phyloP scores from a whole-genome alignment of 306 rosid genomes.

The Fagus sylvatica region DNA sequence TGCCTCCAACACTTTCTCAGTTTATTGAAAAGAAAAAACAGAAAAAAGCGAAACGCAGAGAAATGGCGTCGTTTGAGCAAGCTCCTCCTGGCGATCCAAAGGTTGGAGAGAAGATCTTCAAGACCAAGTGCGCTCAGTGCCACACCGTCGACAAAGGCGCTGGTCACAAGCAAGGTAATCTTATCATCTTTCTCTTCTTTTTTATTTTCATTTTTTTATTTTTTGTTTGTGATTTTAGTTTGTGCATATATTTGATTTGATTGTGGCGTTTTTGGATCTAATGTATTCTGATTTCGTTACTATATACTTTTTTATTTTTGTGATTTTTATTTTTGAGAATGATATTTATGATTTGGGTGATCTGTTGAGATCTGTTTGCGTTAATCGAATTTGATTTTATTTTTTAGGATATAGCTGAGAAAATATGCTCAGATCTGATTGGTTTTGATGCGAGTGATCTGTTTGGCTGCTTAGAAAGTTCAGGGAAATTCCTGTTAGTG shows the following conservation, averaged over 20 bases:
- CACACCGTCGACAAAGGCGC: conserved; percentile 87
- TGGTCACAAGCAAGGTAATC: conserved; percentile 87
- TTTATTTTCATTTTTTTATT: background rate
- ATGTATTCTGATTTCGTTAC: background rate
- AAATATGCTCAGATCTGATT: background rate
- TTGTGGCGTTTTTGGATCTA: conserved; percentile 19
- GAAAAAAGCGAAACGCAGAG: background rate
- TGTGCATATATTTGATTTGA: background rate
- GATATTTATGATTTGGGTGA: no score
- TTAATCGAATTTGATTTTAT: background rate
- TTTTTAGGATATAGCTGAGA: background rate
- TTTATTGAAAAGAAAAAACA: background rate
- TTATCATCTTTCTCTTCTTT: background rate
- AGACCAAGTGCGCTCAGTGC: conserved; percentile 89
- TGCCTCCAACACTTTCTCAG: background rate
- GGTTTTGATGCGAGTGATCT: background rate
- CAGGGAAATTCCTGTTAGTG: no score
- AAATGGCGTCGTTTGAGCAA: conserved; percentile 74
- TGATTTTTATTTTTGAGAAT: no score
- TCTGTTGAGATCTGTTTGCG: no score
- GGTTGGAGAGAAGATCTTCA: conserved; percentile 77
- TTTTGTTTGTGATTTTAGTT: background rate
- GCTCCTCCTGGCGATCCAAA: conserved; percentile 76
- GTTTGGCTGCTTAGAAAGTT: no score
- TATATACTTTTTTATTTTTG: background rate